Percentiles rank a stretch among this genome's conserved stretches.
These are phyloP conservation scores for Capsaspora owczarzaki DNA, from an alignment of 78 protist species.

Conservation along the genomic window DNA sequence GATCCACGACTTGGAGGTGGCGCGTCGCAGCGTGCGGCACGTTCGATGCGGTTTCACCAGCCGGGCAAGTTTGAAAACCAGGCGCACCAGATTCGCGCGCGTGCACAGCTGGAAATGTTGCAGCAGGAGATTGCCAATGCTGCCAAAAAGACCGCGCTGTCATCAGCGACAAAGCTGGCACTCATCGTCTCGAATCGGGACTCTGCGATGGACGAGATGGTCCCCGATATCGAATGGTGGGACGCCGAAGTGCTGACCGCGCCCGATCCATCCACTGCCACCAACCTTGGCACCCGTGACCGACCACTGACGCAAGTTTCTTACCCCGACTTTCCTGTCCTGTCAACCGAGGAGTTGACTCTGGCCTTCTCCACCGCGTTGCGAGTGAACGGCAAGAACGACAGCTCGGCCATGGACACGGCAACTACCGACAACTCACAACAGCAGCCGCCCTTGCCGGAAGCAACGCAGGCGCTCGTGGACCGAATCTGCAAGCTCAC, in stretches of 20 bases:
- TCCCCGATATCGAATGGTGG: constrained; percentile 9
- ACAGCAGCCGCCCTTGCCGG: too few species aligned
- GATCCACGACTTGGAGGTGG: background rate
- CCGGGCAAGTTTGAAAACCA: constrained; percentile 7
- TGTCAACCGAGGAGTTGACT: background rate
- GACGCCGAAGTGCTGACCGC: background rate
- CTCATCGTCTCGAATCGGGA: background rate
- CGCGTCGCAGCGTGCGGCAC: background rate
- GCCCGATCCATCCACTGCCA: too few species aligned
- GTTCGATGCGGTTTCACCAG: background rate
- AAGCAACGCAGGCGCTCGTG: too few species aligned
- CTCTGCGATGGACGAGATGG: background rate
- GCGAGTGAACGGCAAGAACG: background rate
- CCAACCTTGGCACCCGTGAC: too few species aligned
- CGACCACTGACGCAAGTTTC: too few species aligned
- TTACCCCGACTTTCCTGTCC: too few species aligned
- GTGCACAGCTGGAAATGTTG: background rate
- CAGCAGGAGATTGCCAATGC: background rate
- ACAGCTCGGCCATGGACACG: background rate
- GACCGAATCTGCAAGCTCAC: too few species aligned
- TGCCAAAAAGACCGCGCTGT: background rate
- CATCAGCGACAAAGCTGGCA: background rate
- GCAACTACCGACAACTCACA: too few species aligned
- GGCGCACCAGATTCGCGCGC: background rate
- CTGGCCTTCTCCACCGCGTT: too few species aligned